Evolutionary conservation across 2,329 filamentous ascomycete genomes (phyloP), one percentile per base, ranked within the genome.

Genomic region (Paracoccidioides lutzii): DNA sequence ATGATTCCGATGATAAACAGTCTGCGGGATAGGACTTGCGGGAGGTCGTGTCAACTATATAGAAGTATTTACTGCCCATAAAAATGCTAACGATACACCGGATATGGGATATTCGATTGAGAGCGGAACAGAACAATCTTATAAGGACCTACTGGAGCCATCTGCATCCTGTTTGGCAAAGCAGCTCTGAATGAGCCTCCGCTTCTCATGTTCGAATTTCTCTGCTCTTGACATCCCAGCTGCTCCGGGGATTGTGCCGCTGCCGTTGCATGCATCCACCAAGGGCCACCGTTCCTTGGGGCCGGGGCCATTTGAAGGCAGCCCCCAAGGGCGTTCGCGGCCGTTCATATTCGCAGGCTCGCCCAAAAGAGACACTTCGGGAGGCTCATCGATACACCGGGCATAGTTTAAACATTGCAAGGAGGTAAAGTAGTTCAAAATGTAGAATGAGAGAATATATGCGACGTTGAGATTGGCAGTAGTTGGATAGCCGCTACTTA

Each of bases 181-280:
- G 75, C 90, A 96, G 72, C 88, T 95, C 60, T 95, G 87, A 61
- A 95, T 85, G 65, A 98, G 96, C 69, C 93, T 83, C 69, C 82
- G 81, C 78, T 96, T 95, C 78, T 98, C 93, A 67, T 97, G 90
- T 71, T 98, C 93, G 70, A 97, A 98, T 65, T 83, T 82, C 75
- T 95, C 89, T 55, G 91, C 91, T 66, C 73, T 71, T 50, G 70
- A 71, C 67, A 69, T 67, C 33, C 64, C 59, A 28, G 59, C 60
- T 54, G 70, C 65, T 46, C 63, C 65, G n/a, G 66, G 57, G 44
- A 59, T 59, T 41, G 60, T 32, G 33, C 55, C 55, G 15, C 62
- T 64, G 44, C 65, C 69, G 63, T 67, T 65, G 58, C 68, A 70
- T 58, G 61, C 40, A 55, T 72, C 70, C 54, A 59, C 66, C 46